Evolutionary conservation across 2,329 filamentous ascomycete genomes (phyloP).

Genomic region (Penicillium freii): DNA sequence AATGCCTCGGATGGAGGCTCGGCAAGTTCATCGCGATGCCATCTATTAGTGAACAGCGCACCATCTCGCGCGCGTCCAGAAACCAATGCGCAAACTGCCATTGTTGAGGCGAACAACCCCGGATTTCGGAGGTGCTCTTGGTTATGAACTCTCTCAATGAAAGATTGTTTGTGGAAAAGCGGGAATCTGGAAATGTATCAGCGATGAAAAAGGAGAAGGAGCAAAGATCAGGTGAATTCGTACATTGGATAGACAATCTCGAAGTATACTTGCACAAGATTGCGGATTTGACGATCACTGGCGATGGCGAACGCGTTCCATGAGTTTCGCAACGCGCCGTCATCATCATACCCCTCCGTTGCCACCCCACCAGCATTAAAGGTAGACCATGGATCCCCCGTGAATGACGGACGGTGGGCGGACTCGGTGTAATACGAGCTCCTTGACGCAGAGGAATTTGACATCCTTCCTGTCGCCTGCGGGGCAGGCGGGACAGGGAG

Average conservation of each 20-base stretch:
- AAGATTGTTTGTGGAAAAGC: conserved; percentile 51
- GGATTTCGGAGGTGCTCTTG: conserved; percentile 47
- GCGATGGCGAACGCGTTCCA: conserved; percentile 46
- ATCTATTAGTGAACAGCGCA: conserved; percentile 42
- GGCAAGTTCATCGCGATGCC: conserved; percentile 32
- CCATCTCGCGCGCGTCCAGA: conserved; percentile 52
- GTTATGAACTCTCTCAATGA: conserved; percentile 41
- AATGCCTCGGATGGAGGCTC: conserved; percentile 45
- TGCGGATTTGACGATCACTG: conserved; percentile 41
- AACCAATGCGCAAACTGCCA: conserved; percentile 53
- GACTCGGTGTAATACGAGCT: conserved; percentile 18
- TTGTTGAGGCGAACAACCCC: conserved; percentile 50
- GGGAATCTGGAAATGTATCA: conserved; percentile 40
- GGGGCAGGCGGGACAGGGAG: not conserved
- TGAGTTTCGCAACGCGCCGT: conserved; percentile 29
- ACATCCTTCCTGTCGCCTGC: conserved; percentile 10
- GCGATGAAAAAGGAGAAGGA: not conserved
- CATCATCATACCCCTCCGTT: conserved; percentile 21
- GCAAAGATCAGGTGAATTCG: not conserved
- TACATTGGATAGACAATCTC: conserved; percentile 55
- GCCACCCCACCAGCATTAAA: conserved; percentile 20
- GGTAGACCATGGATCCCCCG: conserved; percentile 21
- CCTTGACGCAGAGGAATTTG: conserved; percentile 19
- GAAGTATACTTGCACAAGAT: conserved; percentile 52
- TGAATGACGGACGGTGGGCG: conserved; percentile 12